Percentiles rank a stretch among this genome's conserved stretches.
phyloP scores from a whole-genome alignment of 352 stramenopile species.

The Albugo laibachii region DNA sequence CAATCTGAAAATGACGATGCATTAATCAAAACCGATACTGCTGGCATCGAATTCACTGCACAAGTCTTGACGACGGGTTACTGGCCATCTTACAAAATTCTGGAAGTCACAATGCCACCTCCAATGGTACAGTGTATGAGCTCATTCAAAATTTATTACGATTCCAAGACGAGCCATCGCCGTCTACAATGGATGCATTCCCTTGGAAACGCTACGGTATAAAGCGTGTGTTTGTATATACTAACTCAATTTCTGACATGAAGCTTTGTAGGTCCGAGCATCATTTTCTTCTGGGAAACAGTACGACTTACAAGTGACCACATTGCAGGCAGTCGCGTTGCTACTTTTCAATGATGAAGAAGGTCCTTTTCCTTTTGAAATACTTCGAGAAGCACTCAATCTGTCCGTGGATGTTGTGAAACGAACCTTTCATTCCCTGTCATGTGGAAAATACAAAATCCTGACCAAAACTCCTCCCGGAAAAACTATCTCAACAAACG shows the following conservation, averaged over 20 bases:
- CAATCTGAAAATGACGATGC: too few relatives aligned
- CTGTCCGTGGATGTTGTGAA: slow-evolving; percentile 92
- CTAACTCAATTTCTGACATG: background rate
- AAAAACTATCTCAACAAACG: slow-evolving; percentile 88
- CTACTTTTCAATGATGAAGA: slow-evolving; percentile 88
- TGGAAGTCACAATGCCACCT: slow-evolving; percentile 89
- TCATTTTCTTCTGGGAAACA: slow-evolving; percentile 78
- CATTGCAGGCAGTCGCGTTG: slow-evolving; percentile 91
- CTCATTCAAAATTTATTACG: slow-evolving; percentile 91
- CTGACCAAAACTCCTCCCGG: slow-evolving; percentile 83
- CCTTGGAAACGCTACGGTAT: slow-evolving; percentile 89
- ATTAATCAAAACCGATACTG: slow-evolving; percentile 2
- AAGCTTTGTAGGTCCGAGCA: slow-evolving; percentile 24
- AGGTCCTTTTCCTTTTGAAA: slow-evolving; percentile 73
- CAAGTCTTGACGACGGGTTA: slow-evolving; percentile 98
- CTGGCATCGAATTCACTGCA: slow-evolving; percentile 89
- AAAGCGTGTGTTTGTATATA: background rate
- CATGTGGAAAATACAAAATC: slow-evolving; percentile 97
- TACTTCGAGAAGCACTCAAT: slow-evolving; percentile 86
- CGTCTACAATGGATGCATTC: slow-evolving; percentile 93
- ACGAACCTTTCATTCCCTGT: slow-evolving; percentile 95
- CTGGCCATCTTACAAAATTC: slow-evolving; percentile 95
- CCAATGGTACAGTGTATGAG: slow-evolving; percentile 91
- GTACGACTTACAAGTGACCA: slow-evolving; percentile 97
- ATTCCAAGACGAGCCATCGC: slow-evolving; percentile 86